Evolutionary conservation across 495 filamentous ascomycete genomes (phyloP).

Genomic region (Daldinia grandis): DNA sequence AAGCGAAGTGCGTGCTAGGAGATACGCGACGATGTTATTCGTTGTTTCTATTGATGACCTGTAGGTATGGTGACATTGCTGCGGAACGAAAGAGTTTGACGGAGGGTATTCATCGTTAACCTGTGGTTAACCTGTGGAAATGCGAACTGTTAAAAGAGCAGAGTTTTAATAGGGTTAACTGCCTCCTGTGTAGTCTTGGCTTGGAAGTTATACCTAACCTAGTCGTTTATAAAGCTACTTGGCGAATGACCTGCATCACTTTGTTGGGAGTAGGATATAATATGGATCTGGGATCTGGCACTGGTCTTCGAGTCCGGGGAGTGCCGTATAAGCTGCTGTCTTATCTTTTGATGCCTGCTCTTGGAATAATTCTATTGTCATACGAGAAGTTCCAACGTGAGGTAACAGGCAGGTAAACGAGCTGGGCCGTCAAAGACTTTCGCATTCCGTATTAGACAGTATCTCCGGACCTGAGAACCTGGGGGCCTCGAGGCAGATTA

Average conservation of each 20-base stretch:
- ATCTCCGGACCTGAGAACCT: slow-evolving; percentile 12
- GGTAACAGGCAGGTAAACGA: slow-evolving; percentile 1
- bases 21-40: slow-evolving; percentile 39
- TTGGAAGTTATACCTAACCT: too few species aligned
- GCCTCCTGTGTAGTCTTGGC: too few species aligned
- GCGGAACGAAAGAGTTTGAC: slow-evolving; percentile 30
- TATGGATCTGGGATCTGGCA: neutral
- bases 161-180: slow-evolving; percentile 7
- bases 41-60: slow-evolving; percentile 27
- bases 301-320: neutral
- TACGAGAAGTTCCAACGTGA: slow-evolving; percentile 19
- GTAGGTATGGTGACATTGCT: slow-evolving; percentile 42
- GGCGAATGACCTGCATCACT: neutral
- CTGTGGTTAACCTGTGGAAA: slow-evolving; percentile 27
- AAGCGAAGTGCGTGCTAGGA: slow-evolving; percentile 38
- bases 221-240: slow-evolving; percentile 8
- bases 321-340: neutral
- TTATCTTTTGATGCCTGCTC: slow-evolving; percentile 2
- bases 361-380: slow-evolving; percentile 8
- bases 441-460: slow-evolving; percentile 3
- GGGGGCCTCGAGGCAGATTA: neutral
- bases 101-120: slow-evolving; percentile 36
- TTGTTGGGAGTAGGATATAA: neutral
- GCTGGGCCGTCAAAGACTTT: neutral
- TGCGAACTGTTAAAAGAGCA: slow-evolving; percentile 14